Percentiles rank a stretch among this genome's conserved stretches.
phyloP scores from a whole-genome alignment of 257 asterid genomes.

The Osmanthus fragrans region DNA sequence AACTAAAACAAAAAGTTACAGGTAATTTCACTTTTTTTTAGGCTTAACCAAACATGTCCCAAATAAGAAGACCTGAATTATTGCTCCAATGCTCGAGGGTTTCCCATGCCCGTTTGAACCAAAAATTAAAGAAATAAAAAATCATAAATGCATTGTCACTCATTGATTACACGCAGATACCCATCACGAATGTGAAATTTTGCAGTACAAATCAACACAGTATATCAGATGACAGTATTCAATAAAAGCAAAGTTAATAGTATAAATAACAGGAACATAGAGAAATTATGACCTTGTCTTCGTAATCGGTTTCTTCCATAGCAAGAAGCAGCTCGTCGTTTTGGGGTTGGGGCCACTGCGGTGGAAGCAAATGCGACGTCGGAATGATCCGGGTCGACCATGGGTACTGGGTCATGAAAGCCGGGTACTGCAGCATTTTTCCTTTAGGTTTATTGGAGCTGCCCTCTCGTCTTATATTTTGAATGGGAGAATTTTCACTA shows the following conservation, averaged over 20 bases:
- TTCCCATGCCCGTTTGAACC: neutral
- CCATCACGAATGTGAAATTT: neutral
- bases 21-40: neutral
- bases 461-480: neutral
- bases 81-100: neutral
- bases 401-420: conserved; percentile 81
- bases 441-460: neutral
- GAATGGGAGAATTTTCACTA: neutral
- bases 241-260: neutral
- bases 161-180: neutral
- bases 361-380: conserved; percentile 70
- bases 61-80: neutral
- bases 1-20: neutral
- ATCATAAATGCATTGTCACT: neutral
- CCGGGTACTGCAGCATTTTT: conserved; percentile 73
- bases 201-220: neutral
- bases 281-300: conserved; percentile 63
- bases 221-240: neutral
- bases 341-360: conserved; percentile 92
- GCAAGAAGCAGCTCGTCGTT: conserved; percentile 86
- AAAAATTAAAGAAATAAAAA: neutral
- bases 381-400: conserved; percentile 73
- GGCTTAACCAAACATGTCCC: neutral
- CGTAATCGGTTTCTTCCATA: conserved; percentile 84
- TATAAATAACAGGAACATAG: neutral